A percentile compares a stretch with the other conserved stretches of the same genome.
These are phyloP conservation scores for Castanopsis chinensis DNA, from an alignment of 306 rosid genomes.

Conservation along the genomic window DNA sequence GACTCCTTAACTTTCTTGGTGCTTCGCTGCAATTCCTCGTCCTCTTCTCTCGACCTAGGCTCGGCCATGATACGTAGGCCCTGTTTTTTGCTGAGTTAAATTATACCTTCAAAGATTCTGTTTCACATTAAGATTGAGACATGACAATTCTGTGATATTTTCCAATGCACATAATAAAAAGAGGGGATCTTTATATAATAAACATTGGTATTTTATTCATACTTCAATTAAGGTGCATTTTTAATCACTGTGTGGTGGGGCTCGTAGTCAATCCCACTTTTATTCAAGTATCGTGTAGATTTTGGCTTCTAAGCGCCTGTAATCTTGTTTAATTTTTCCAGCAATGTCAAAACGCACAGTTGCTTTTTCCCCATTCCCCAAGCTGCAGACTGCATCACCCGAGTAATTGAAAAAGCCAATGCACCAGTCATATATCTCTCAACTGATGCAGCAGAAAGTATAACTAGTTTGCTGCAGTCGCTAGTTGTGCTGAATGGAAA, in stretches of 20 bases:
- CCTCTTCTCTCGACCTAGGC: too few species aligned
- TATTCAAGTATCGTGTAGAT: background rate
- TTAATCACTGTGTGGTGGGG: background rate
- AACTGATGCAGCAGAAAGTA: slow-evolving; percentile 94
- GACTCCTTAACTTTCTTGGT: too few species aligned
- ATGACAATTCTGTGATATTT: background rate
- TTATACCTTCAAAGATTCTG: background rate
- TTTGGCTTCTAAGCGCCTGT: slow-evolving; percentile 2
- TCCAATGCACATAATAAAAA: background rate
- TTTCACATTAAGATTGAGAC: background rate
- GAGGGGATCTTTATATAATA: background rate
- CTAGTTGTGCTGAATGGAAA: slow-evolving; percentile 67
- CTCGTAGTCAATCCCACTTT: slow-evolving; percentile 7
- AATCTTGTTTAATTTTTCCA: slow-evolving; percentile 43
- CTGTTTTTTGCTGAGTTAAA: too few species aligned
- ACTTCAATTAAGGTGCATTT: background rate
- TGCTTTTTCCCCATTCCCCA: slow-evolving; percentile 99
- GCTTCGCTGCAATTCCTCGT: too few species aligned
- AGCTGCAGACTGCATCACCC: slow-evolving; percentile 83
- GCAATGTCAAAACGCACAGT: slow-evolving; percentile 77
- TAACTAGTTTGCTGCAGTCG: slow-evolving; percentile 79
- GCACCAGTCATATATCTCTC: slow-evolving; percentile 81
- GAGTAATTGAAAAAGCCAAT: slow-evolving; percentile 63
- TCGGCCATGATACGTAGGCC: too few species aligned
- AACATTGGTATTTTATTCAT: background rate